phyloP scores from a whole-genome alignment of 1,284 basidiomycete species.

The Ceratobasidium sp. region DNA sequence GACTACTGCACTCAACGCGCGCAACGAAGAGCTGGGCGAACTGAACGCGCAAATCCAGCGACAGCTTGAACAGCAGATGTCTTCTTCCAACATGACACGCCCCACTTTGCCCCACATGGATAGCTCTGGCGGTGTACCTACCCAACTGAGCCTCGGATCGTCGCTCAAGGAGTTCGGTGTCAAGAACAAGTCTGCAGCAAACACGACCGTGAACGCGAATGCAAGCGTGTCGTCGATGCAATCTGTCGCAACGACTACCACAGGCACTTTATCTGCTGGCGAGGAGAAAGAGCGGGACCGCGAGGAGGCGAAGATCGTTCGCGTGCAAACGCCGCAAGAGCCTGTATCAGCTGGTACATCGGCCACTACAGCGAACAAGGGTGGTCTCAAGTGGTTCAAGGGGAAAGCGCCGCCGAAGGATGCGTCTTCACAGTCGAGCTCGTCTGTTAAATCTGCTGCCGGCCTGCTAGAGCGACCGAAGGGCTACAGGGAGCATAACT shows the following conservation, averaged over 20 bases:
- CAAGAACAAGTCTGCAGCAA: background rate
- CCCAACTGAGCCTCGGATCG: slow-evolving; percentile 37
- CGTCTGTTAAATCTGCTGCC: slow-evolving; percentile 34
- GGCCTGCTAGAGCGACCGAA: slow-evolving; percentile 46
- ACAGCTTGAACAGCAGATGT: slow-evolving; percentile 65
- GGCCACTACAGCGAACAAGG: background rate
- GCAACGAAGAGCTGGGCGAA: slow-evolving; percentile 92
- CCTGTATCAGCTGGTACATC: background rate
- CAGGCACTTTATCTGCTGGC: background rate
- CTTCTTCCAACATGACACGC: background rate
- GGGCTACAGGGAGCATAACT: slow-evolving; percentile 71
- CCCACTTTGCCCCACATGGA: slow-evolving; percentile 4
- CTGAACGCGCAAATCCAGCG: slow-evolving; percentile 82
- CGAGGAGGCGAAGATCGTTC: slow-evolving; percentile 25
- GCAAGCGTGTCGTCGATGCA: slow-evolving; percentile 36
- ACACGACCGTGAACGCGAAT: background rate
- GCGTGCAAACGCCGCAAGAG: background rate
- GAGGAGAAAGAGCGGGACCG: slow-evolving; percentile 36
- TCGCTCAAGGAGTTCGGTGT: slow-evolving; percentile 41
- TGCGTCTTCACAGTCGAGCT: slow-evolving; percentile 31
- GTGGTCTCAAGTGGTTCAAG: slow-evolving; percentile 45
- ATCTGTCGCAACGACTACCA: slow-evolving; percentile 11
- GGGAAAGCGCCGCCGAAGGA: slow-evolving; percentile 42
- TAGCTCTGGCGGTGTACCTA: slow-evolving; percentile 7
- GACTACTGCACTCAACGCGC: slow-evolving; percentile 86